Base-by-base conservation (phyloP, 2,329 filamentous ascomycete genomes). In the Pseudogymnoascus sp. region DNA sequence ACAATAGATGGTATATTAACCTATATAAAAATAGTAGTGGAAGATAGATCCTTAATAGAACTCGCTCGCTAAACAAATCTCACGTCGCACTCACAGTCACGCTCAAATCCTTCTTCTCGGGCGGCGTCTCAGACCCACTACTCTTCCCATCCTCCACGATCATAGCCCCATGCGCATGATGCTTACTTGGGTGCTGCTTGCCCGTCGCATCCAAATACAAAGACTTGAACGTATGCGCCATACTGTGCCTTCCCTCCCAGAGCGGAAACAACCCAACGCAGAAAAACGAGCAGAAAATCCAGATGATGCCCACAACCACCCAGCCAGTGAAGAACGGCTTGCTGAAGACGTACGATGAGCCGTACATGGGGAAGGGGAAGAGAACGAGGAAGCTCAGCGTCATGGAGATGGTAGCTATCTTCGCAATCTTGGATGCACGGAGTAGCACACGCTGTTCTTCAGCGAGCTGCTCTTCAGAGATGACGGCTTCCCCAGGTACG, bases 301-400 rank as follows among this genome's bases (percentile, higher is more conserved):
- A 94, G 41, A 92, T 78, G 61, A 94, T 89, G 8, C 87, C 88
- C 7, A 90, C 83, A 1, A 84, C 80, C 9, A 92, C 84, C 89
- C 89, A 93, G 50, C 89, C 89, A 0, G 88, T 90, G 74, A 93
- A 94, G 78, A 94, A 94, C 24, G 79, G 80, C 78, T 90, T 88
- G 73, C 81, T 85, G 75, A 94, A 95, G 60, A 96, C 82, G 71
- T 96, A 96, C 0, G 83, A 83, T 0, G 81, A 81, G 9, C 90
- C 92, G 70, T 94, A 96, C 84, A 96, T 86, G 1, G 92, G 92
- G 82, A 96, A 93, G 0, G 92, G 92, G 91, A 92, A 96, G 13
- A 96, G 81, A 1, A 96, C 79, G 0, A 96, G 77, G 61, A 96
- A 78, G 0, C 84, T 80, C 0, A 96, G 64, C 0, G 90, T 89